phyloP scores from a whole-genome alignment of 78 protist genomes.

The Corallochytrium limacisporum region DNA sequence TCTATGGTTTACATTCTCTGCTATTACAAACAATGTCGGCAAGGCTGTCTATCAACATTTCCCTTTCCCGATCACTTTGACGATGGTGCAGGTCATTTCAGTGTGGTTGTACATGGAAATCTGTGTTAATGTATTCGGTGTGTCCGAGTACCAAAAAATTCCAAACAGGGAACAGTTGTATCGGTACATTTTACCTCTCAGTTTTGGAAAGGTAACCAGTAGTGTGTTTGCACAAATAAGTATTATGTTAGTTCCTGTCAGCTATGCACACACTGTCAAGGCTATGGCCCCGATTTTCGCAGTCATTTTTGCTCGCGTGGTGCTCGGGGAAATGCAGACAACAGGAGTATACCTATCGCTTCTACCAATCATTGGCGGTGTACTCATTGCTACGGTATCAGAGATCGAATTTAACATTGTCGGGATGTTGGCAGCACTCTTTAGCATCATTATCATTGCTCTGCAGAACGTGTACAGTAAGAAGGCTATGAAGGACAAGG shows the following conservation, averaged over 20 bases:
- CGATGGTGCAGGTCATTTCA: too few species aligned
- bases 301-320: not conserved
- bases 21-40: too few species aligned
- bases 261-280: constrained; percentile 15
- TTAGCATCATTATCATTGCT: not conserved
- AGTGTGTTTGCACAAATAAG: too few species aligned
- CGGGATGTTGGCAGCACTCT: constrained; percentile 8
- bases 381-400: constrained; percentile 12
- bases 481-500: not conserved
- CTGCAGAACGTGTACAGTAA: constrained; percentile 14
- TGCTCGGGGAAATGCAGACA: constrained; percentile 10
- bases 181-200: too few species aligned
- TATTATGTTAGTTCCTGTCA: not conserved
- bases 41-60: too few species aligned
- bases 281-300: constrained; percentile 24
- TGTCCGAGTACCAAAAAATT: too few species aligned
- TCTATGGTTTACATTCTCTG: too few species aligned
- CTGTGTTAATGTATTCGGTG: too few species aligned
- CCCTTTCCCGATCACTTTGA: too few species aligned
- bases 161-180: too few species aligned
- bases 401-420: constrained; percentile 28
- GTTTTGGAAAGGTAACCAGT: too few species aligned
- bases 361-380: constrained; percentile 27
- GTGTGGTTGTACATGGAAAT: too few species aligned
- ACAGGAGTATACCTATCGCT: constrained; percentile 13